Conservation (phyloP, 2,329 filamentous ascomycete species). For the Aspergillus latus region DNA sequence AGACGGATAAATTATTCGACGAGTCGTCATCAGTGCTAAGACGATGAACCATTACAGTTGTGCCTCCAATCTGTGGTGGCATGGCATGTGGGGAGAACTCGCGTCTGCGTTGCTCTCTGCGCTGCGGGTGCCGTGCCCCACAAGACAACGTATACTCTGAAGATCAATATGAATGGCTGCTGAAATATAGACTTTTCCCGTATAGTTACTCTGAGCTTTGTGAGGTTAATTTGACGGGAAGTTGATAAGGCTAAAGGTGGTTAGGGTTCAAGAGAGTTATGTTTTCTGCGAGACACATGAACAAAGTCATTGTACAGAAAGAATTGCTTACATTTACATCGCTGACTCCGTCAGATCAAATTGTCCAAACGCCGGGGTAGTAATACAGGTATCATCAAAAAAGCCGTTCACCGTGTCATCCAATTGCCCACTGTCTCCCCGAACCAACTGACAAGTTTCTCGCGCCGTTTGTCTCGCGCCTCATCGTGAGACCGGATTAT, state of each 20-base stretch:
- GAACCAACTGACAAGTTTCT: conserved; percentile 44
- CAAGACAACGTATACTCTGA: not conserved
- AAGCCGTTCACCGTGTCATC: conserved; percentile 30
- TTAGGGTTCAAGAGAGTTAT: not conserved
- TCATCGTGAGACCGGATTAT: conserved; percentile 40
- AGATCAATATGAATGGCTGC: not conserved
- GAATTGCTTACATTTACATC: not conserved
- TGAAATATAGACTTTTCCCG: too few species aligned
- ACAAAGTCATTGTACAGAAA: not conserved
- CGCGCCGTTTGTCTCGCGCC: conserved; percentile 38
- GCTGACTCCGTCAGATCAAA: not conserved
- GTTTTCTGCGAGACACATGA: not conserved
- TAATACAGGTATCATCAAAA: not conserved
- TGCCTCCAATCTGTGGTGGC: not conserved
- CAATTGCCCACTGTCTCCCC: conserved; percentile 46
- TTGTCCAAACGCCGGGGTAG: not conserved
- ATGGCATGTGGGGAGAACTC: not conserved
- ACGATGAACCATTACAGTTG: not conserved
- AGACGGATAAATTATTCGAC: not conserved
- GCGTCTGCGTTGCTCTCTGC: not conserved
- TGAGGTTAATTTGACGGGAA: too few species aligned
- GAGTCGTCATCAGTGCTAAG: not conserved
- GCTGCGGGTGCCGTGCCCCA: not conserved
- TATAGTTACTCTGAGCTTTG: too few species aligned
- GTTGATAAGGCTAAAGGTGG: too few species aligned